Evolutionary conservation across 805 yeast genomes (phyloP).

Genomic region (Millerozyma miso): DNA sequence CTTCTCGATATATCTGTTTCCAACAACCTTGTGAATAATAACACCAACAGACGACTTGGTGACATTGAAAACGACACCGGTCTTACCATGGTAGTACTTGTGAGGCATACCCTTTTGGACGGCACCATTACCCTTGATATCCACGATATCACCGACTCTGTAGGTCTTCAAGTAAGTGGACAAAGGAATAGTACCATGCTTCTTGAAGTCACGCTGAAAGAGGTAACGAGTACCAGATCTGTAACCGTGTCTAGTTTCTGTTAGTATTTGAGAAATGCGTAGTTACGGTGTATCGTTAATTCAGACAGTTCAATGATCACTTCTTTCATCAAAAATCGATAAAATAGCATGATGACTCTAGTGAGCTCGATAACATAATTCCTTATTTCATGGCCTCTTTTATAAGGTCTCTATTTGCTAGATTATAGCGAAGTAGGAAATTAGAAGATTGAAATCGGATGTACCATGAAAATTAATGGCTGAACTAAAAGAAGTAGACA

Average conservation of each 20-base stretch:
- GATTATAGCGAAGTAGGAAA: too few relatives aligned
- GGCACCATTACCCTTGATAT: constrained; percentile 98
- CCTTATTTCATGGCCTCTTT: too few relatives aligned
- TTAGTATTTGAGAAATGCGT: constrained; percentile 7
- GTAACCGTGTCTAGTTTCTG: constrained; percentile 72
- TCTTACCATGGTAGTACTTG: constrained; percentile 99
- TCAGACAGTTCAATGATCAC: too few relatives aligned
- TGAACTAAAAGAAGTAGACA: not conserved
- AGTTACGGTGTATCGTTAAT: too few relatives aligned
- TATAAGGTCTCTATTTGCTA: too few relatives aligned
- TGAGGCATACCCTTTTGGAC: constrained; percentile 99
- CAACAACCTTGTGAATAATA: constrained; percentile 96
- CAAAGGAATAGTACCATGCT: constrained; percentile 91
- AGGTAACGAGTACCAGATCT: constrained; percentile 99
- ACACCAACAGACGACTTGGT: constrained; percentile 99
- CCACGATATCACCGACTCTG: constrained; percentile 99
- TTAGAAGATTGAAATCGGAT: too few relatives aligned
- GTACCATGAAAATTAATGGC: too few relatives aligned
- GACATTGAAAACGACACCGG: constrained; percentile 98
- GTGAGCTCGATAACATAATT: too few relatives aligned
- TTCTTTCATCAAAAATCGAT: too few relatives aligned
- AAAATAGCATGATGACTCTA: too few relatives aligned
- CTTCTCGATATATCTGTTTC: constrained; percentile 98
- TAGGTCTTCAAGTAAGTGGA: constrained; percentile 96
- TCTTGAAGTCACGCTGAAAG: constrained; percentile 99